Percentiles rank a stretch among this genome's conserved stretches.
Evolutionary conservation across 2,329 filamentous ascomycete genomes (phyloP).

Genomic region (Scortechinia acanthostroma): DNA sequence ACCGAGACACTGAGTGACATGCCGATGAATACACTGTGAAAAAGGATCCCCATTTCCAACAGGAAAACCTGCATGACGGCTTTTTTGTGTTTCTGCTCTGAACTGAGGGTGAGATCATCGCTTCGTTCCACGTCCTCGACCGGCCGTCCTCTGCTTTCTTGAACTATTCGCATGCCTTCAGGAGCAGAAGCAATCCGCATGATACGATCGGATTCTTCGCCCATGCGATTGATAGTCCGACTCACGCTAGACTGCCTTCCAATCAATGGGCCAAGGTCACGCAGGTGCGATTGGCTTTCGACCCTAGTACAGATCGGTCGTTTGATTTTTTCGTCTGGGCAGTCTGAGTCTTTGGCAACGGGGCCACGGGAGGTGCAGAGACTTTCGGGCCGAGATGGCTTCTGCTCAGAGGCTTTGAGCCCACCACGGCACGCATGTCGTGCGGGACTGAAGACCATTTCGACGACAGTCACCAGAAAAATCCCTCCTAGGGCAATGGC

Average conservation of each 20-base stretch:
- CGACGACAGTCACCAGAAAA: constrained; percentile 38
- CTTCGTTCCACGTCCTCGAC: background rate
- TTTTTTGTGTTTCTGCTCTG: constrained; percentile 27
- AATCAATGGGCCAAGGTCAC: background rate
- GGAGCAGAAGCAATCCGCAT: background rate
- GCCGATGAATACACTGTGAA: constrained; percentile 53
- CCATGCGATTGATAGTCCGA: background rate
- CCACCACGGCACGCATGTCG: background rate
- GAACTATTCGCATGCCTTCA: too few relatives aligned
- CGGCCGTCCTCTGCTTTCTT: background rate
- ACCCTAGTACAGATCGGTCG: too few relatives aligned
- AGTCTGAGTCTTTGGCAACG: background rate
- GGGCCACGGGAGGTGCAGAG: background rate
- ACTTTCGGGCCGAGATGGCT: background rate
- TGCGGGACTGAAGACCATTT: constrained; percentile 29
- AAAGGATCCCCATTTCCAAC: constrained; percentile 57
- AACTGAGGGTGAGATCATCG: background rate
- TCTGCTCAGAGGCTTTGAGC: too few relatives aligned
- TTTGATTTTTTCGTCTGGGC: too few relatives aligned
- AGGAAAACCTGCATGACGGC: constrained; percentile 50
- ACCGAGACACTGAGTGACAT: constrained; percentile 46
- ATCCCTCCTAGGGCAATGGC: constrained; percentile 33
- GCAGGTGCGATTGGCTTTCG: background rate
- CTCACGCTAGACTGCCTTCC: background rate
- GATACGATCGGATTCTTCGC: background rate